These are phyloP conservation scores for Apophysomyces elegans DNA, from an alignment of 371 early-diverging fungal species.

Conservation along the genomic window DNA sequence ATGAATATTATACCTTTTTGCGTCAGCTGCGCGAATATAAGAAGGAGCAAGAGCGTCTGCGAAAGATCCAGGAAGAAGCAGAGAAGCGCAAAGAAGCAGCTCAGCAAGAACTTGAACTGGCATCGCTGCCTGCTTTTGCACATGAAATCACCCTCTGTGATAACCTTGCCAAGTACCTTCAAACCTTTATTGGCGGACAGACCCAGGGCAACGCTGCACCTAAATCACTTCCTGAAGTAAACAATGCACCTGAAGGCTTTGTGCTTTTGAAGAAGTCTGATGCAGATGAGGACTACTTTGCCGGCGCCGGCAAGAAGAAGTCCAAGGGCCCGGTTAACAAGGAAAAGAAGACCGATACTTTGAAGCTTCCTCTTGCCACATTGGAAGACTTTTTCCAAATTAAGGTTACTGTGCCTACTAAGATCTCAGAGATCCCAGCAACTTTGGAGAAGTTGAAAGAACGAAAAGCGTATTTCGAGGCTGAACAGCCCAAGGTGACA, in stretches of 20 bases:
- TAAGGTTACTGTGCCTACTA: constrained; percentile 82
- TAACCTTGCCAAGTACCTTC: constrained; percentile 75
- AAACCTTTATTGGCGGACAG: constrained; percentile 31
- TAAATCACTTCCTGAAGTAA: constrained; percentile 22
- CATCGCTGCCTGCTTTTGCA: constrained; percentile 88
- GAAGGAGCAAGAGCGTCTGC: constrained; percentile 65
- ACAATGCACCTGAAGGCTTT: constrained; percentile 63
- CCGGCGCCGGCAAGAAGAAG: constrained; percentile 62
- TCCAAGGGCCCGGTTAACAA: constrained; percentile 49
- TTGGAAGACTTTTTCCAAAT: constrained; percentile 83
- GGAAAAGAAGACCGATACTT: constrained; percentile 66
- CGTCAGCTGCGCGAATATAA: constrained; percentile 76
- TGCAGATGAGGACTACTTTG: constrained; percentile 79
- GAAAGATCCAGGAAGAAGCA: constrained; percentile 70
- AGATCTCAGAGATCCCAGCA: constrained; percentile 67
- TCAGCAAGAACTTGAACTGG: constrained; percentile 79
- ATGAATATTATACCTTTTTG: constrained; percentile 76
- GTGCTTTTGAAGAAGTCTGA: constrained; percentile 72
- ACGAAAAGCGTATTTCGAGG: constrained; percentile 72
- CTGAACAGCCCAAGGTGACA: constrained; percentile 80
- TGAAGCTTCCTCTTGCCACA: constrained; percentile 83
- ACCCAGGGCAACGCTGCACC: constrained; percentile 11
- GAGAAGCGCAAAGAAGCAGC: constrained; percentile 67
- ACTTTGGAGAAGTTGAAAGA: constrained; percentile 76
- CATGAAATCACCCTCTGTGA: constrained; percentile 86